These are phyloP conservation scores for Tetraselmis chui DNA, from an alignment of 139 green algal species.

Conservation along the genomic window DNA sequence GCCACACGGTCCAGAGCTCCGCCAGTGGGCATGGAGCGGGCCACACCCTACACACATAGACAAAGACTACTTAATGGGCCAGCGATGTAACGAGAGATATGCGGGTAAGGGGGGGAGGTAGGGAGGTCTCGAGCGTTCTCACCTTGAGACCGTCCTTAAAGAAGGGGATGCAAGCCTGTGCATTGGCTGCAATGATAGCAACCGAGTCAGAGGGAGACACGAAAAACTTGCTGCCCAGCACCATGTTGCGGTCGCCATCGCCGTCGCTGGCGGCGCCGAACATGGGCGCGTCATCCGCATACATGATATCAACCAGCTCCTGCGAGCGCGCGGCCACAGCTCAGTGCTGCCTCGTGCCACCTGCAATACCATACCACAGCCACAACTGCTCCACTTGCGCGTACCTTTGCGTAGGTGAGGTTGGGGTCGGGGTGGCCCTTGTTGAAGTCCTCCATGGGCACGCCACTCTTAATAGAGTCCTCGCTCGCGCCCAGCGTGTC, in stretches of 20 bases:
- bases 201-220: constrained; percentile 94
- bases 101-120: too few species aligned
- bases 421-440: constrained; percentile 98
- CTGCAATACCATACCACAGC: too few species aligned
- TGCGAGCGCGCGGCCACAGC: too few species aligned
- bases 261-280: constrained; percentile 86
- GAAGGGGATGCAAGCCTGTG: constrained; percentile 91
- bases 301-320: constrained; percentile 92
- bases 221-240: constrained; percentile 96
- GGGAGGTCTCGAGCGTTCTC: background rate
- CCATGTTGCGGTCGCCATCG: constrained; percentile 99
- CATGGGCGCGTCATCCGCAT: constrained; percentile 51
- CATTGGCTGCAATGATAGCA: constrained; percentile 97
- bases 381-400: too few species aligned
- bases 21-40: constrained; percentile 94
- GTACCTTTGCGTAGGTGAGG: constrained; percentile 83
- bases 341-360: too few species aligned
- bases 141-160: constrained; percentile 94
- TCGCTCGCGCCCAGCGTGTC: constrained; percentile 41
- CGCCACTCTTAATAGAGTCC: constrained; percentile 44
- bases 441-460: constrained; percentile 84
- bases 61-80: too few species aligned
- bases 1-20: constrained; percentile 94
- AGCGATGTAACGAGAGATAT: too few species aligned
- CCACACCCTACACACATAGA: too few species aligned